phyloP scores from a whole-genome alignment of 345 rosid species.

The Murraya koenigii region DNA sequence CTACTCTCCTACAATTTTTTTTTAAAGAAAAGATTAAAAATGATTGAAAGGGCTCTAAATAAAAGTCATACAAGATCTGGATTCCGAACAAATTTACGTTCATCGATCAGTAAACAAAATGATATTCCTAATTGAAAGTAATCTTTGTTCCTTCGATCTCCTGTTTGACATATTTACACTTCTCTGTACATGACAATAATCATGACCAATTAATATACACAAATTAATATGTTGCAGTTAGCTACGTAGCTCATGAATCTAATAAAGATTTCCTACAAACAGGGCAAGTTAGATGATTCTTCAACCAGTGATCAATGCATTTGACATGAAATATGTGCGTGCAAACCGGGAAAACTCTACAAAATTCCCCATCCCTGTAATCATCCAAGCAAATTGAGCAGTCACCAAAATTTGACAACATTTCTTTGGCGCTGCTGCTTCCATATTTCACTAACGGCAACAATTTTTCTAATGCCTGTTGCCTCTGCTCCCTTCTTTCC shows the following conservation, averaged over 20 bases:
- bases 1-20: too few relatives aligned
- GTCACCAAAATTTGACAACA: not conserved
- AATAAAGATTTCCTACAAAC: constrained; percentile 4
- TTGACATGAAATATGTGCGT: constrained; percentile 23
- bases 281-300: constrained; percentile 20
- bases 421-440: not conserved
- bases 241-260: not conserved
- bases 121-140: not conserved
- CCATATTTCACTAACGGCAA: constrained; percentile 9
- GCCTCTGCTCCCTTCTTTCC: not conserved
- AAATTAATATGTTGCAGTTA: too few relatives aligned
- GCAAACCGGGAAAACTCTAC: constrained; percentile 5
- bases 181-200: not conserved
- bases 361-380: not conserved
- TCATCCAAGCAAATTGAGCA: constrained; percentile 6
- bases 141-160: not conserved
- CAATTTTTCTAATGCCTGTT: constrained; percentile 11
- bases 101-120: not conserved
- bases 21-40: too few relatives aligned
- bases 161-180: not conserved
- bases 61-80: not conserved
- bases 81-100: not conserved
- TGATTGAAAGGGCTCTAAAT: too few relatives aligned
- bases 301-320: constrained; percentile 26
- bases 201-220: too few relatives aligned